A percentile compares a stretch with the other conserved stretches of the same genome.
Evolutionary conservation across 1,139 yeast species (phyloP).

Genomic region (Hyphopichia pseudoburtonii): DNA sequence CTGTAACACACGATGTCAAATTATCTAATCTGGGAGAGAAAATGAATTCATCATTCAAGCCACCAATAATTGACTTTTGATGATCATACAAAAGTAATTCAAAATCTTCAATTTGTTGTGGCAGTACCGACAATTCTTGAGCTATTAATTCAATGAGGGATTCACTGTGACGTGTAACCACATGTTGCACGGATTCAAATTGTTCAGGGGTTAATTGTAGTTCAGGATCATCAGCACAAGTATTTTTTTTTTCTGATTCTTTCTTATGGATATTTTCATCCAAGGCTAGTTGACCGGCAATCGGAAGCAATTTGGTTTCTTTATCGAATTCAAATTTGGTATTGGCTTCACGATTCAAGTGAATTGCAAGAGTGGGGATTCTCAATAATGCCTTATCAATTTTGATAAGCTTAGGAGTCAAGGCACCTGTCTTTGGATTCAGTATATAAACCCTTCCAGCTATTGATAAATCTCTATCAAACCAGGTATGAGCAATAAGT

Average conservation of each 20-base stretch:
- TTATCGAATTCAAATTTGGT: constrained; percentile 84
- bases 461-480: constrained; percentile 86
- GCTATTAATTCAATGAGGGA: constrained; percentile 72
- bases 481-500: constrained; percentile 89
- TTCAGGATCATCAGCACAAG: constrained; percentile 47
- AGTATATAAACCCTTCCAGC: constrained; percentile 88
- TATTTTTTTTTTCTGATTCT: constrained; percentile 15
- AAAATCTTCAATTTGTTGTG: constrained; percentile 73
- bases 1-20: constrained; percentile 81
- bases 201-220: constrained; percentile 49
- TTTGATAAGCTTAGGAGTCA: constrained; percentile 69
- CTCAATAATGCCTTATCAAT: constrained; percentile 81
- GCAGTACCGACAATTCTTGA: constrained; percentile 51
- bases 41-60: constrained; percentile 84
- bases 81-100: constrained; percentile 88
- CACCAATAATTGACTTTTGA: constrained; percentile 81
- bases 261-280: constrained; percentile 26
- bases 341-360: constrained; percentile 75
- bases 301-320: constrained; percentile 84
- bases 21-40: constrained; percentile 94
- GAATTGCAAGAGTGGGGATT: constrained; percentile 94
- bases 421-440: constrained; percentile 42
- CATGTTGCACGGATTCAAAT: constrained; percentile 64
- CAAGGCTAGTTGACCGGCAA: constrained; percentile 65
- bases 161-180: constrained; percentile 73